Evolutionary conservation across 1,284 basidiomycete species (phyloP), one percentile per base, ranked within the genome.

Genomic region (Sutorius eximius): DNA sequence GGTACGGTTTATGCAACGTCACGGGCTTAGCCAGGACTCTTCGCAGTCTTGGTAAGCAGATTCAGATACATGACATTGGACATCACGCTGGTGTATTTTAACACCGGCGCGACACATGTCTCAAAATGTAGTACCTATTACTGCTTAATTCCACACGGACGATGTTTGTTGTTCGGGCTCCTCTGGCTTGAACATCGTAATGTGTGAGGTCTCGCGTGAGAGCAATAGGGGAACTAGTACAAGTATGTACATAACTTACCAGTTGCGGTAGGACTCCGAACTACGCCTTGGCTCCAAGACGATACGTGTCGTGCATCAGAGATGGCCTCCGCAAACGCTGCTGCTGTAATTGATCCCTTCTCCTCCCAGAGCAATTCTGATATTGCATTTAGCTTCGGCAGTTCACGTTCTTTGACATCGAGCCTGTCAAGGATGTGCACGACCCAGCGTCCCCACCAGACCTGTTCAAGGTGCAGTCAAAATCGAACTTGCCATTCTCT

Each of bases 361-460:
- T 45, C 16, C 5, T 0, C 16, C 16, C 2, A 9, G 27, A 33
- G 20, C 33, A 20, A 12, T 36, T 50, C 55, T 66, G 47, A 70
- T 45, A 22, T 24, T 13, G 9, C 36, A 0, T 47, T 2, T 47
- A 93, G 89, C 92, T 89, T 83, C 81, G 89, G 38, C 89, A 93
- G 67, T 95, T 95, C 74, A 79, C 83, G 2, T 93, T 93, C 81
- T 93, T 93, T 63, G 83, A 91, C 59, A 75, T 78, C 12, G 79
- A 83, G 3, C 80, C 82, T 7, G 85, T 95, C 59, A 93, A 86
- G 70, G 93, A 94, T 67, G 74, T 81, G 1, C 86, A 94, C 62
- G 91, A 95, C 67, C 74, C 90, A 8, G 81, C 82, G 0, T 84
- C 80, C 53, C 74, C 86, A 2, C 93, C 93, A 0, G 83, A 89